phyloP scores from a whole-genome alignment of 768 basidiomycete species.

The Clitopilus hobsonii region DNA sequence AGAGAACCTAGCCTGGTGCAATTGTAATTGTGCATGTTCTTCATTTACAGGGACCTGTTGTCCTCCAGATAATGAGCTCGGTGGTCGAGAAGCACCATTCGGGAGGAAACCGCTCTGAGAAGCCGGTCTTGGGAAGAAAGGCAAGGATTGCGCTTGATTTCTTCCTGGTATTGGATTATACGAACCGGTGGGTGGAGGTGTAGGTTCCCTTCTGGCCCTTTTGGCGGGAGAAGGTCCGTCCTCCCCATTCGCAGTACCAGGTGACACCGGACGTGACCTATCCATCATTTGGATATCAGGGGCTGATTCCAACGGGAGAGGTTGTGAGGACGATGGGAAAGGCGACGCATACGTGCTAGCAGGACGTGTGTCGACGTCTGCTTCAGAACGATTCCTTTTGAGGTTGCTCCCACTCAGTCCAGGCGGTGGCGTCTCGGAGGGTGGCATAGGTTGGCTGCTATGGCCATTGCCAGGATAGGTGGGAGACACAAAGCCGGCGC shows the following conservation, averaged over 20 bases:
- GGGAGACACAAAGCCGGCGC: conserved; percentile 49
- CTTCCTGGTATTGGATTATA: conserved; percentile 29
- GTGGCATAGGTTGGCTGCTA: conserved; percentile 39
- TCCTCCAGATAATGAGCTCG: conserved; percentile 36
- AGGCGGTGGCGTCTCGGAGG: conserved; percentile 50
- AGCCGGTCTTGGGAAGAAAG: conserved; percentile 16
- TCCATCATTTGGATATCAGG: conserved; percentile 43
- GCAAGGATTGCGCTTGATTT: conserved; percentile 24
- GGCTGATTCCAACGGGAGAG: conserved; percentile 19
- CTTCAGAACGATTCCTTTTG: conserved; percentile 63
- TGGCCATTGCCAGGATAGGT: conserved; percentile 40
- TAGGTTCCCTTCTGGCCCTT: conserved; percentile 56
- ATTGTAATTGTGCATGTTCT: conserved; percentile 37
- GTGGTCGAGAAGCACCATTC: conserved; percentile 45
- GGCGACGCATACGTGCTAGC: conserved; percentile 12
- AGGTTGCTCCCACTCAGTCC: conserved; percentile 39
- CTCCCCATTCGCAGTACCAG: conserved; percentile 46
- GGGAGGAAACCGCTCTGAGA: conserved; percentile 24
- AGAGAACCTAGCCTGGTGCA: conserved; percentile 56
- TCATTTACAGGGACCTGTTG: conserved; percentile 37
- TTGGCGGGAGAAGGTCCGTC: conserved; percentile 70
- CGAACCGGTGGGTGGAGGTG: conserved; percentile 25
- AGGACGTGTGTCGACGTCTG: conserved; percentile 45
- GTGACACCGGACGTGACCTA: conserved; percentile 47
- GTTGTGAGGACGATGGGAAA: conserved; percentile 17